A percentile compares a stretch with the other conserved stretches of the same genome.
Conservation (phyloP, 805 yeast species). For the Saturnispora halmiae region DNA sequence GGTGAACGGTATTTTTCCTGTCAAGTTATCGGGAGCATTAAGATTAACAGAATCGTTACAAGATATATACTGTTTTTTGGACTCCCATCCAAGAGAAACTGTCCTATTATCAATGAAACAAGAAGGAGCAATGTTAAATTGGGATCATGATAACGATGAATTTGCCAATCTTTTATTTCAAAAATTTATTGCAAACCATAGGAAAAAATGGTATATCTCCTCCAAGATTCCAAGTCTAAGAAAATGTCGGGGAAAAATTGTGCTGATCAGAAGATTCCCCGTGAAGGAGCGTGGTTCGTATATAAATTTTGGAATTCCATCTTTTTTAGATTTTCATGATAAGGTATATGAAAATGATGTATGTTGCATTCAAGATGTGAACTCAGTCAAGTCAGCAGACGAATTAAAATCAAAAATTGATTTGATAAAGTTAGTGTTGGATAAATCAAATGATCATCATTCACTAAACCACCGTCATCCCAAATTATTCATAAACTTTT, state of each 20-base stretch:
- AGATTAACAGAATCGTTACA: constrained; percentile 43
- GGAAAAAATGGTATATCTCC: constrained; percentile 53
- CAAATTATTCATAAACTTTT: constrained; percentile 61
- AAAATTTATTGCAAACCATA: constrained; percentile 39
- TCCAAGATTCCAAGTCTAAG: constrained; percentile 48
- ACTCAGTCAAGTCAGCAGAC: constrained; percentile 45
- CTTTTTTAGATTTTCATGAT: constrained; percentile 61
- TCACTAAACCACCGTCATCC: constrained; percentile 32
- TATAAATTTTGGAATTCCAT: constrained; percentile 52
- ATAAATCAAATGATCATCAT: constrained; percentile 36
- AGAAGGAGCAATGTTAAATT: constrained; percentile 54
- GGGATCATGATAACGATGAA: constrained; percentile 57
- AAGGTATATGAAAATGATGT: constrained; percentile 54
- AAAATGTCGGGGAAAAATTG: constrained; percentile 57
- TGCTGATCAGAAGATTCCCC: constrained; percentile 67
- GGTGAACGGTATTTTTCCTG: constrained; percentile 71
- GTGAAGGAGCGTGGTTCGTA: constrained; percentile 36
- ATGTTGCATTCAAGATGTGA: constrained; percentile 64
- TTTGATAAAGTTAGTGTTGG: constrained; percentile 47
- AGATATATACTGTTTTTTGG: constrained; percentile 52
- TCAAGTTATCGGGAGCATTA: constrained; percentile 48
- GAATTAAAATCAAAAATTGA: constrained; percentile 50
- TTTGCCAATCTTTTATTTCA: constrained; percentile 56
- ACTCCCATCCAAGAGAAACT: constrained; percentile 44
- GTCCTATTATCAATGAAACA: constrained; percentile 63